Percentiles rank a stretch among this genome's conserved stretches.
Evolutionary conservation across 768 basidiomycete species (phyloP).

Genomic region (Pholiota conissans): DNA sequence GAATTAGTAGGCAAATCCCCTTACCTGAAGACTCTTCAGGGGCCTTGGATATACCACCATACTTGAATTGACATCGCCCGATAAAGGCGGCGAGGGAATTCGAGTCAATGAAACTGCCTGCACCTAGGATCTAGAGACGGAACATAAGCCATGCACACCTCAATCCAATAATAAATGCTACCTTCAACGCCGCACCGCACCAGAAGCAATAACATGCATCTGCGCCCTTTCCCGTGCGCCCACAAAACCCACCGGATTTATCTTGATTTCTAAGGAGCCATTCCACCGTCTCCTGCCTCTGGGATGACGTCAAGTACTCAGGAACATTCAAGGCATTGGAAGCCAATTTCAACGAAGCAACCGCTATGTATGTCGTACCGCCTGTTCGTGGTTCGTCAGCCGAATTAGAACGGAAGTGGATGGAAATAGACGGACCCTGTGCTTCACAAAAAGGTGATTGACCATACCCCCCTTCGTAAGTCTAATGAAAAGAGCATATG

Average conservation of each 20-base stretch:
- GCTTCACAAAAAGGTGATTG: slow-evolving; percentile 82
- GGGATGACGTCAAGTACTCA: slow-evolving; percentile 30
- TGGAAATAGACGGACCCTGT: slow-evolving; percentile 53
- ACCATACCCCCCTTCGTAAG: slow-evolving; percentile 92
- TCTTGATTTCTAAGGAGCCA: slow-evolving; percentile 82
- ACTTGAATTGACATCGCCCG: slow-evolving; percentile 78
- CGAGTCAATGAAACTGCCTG: slow-evolving; percentile 54
- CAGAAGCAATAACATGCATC: slow-evolving; percentile 99
- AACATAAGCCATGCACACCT: background rate
- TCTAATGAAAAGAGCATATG: slow-evolving; percentile 42
- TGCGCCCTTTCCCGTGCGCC: slow-evolving; percentile 82
- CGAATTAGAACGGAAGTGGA: background rate
- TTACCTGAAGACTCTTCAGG: slow-evolving; percentile 80
- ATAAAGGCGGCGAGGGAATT: slow-evolving; percentile 63
- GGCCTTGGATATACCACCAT: slow-evolving; percentile 86
- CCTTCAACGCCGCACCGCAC: slow-evolving; percentile 81
- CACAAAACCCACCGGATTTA: slow-evolving; percentile 76
- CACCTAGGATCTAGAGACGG: slow-evolving; percentile 64
- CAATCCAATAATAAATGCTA: slow-evolving; percentile 32
- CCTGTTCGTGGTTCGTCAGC: slow-evolving; percentile 42
- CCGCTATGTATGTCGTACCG: slow-evolving; percentile 90
- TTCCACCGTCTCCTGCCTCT: slow-evolving; percentile 57
- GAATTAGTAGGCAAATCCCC: slow-evolving; percentile 14
- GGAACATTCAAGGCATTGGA: slow-evolving; percentile 22
- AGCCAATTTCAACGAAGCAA: slow-evolving; percentile 70